Evolutionary conservation across 805 yeast species (phyloP).

Genomic region (Torulaspora delbrueckii): DNA sequence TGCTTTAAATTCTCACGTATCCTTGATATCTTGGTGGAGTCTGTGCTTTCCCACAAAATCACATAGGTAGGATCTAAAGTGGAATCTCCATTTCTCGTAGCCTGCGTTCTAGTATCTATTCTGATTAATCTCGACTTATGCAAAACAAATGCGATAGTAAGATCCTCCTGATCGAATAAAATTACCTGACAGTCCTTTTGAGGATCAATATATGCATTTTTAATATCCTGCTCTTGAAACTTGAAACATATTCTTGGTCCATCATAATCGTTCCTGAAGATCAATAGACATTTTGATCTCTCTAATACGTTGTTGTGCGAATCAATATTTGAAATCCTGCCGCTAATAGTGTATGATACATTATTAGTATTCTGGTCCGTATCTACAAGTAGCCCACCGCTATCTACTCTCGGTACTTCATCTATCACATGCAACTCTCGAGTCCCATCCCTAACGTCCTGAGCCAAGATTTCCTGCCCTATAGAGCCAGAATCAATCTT

Average conservation of each 20-base stretch:
- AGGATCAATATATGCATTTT: constrained; percentile 17
- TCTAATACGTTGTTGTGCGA: background rate
- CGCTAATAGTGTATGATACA: background rate
- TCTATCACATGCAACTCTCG: background rate
- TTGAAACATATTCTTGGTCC: constrained; percentile 17
- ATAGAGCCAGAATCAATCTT: background rate
- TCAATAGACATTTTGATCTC: constrained; percentile 10
- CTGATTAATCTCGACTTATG: constrained; percentile 9
- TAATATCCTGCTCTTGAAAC: constrained; percentile 12
- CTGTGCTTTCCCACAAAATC: background rate
- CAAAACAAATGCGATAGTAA: constrained; percentile 19
- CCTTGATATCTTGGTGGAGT: background rate
- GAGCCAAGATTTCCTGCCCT: background rate
- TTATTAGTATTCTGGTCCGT: background rate
- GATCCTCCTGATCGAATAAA: constrained; percentile 15
- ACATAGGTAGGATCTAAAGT: background rate
- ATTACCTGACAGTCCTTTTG: constrained; percentile 18
- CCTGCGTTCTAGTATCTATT: constrained; percentile 8
- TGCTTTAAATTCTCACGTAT: background rate
- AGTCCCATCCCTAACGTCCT: background rate
- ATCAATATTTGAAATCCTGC: background rate
- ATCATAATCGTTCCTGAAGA: constrained; percentile 12
- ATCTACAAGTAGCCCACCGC: background rate
- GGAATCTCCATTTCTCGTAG: constrained; percentile 1
- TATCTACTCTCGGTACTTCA: background rate